Evolutionary conservation across 139 green algal species (phyloP).

Genomic region (Deuterostichococcus epilithicus): DNA sequence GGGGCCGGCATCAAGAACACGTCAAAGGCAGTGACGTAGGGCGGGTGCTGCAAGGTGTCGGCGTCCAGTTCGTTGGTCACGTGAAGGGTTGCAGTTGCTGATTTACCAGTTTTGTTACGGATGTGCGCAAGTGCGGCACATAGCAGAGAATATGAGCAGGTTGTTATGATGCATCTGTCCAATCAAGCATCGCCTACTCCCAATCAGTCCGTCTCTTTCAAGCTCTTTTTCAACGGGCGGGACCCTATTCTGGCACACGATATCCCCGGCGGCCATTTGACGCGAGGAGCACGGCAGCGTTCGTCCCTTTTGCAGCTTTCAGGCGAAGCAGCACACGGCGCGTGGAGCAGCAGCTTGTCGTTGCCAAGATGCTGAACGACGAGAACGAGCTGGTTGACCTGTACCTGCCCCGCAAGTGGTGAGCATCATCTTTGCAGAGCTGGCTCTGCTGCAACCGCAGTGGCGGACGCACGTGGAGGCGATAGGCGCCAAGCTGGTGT

Average conservation of each 20-base stretch:
- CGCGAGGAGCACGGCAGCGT: no score
- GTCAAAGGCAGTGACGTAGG: slow-evolving; percentile 42
- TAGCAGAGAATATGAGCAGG: slow-evolving; percentile 8
- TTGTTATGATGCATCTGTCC: no score
- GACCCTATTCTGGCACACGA: no score
- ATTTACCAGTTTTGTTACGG: no score
- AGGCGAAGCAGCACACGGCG: not conserved
- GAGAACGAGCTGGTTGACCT: slow-evolving; percentile 92
- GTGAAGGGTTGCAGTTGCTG: no score
- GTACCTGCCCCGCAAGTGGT: slow-evolving; percentile 99
- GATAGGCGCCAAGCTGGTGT: not conserved
- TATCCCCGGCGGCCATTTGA: no score
- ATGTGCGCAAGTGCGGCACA: no score
- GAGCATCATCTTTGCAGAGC: slow-evolving; percentile 15
- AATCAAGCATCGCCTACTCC: no score
- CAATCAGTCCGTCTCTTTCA: no score
- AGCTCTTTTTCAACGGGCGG: no score
- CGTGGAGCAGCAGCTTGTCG: not conserved
- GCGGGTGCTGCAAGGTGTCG: no score
- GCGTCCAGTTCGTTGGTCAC: no score
- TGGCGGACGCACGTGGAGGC: not conserved
- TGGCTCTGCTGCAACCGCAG: not conserved
- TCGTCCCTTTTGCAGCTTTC: not conserved
- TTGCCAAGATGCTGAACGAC: slow-evolving; percentile 87
- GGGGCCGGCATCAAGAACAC: slow-evolving; percentile 88